Base-by-base conservation (phyloP, 768 basidiomycete genomes). In the Tricholomella constricta region DNA sequence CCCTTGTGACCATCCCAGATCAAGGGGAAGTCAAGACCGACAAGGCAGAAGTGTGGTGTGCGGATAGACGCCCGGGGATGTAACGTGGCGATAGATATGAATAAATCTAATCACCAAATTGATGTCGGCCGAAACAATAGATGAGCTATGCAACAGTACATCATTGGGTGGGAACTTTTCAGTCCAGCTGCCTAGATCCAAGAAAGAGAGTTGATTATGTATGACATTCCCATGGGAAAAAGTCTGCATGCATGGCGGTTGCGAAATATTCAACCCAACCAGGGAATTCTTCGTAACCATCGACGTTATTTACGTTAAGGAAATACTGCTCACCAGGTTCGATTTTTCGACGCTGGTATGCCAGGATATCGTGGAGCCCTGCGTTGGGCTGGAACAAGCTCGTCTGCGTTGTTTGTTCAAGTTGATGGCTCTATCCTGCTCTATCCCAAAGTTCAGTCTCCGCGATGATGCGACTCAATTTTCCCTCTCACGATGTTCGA, bases 1-100 rank as follows among this genome's bases (percentile, higher is more conserved):
- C 41, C 57, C 60, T 61, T 57, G 59, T 60, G 60, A 62, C 56
- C 61, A 61, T 62, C n/a, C 15, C 36, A 38, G 46, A 46, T 55
- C 55, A 57, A 37, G 29, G 51, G 40, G 22, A 41, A 53, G 36
- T 25, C 27, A 41, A 37, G 34, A 15, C 37, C 47, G 46, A 48
- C 23, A 40, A 11, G 10, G 17, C n/a, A 43, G 20, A 44, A 27
- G 17, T 40, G 45, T 45, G 45, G 46, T 37, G 51, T 47, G 36
- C 22, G 35, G 15, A 20, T 19, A 40, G n/a, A 26, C 20, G 41
- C 22, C n/a, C 3, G 27, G 47, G 52, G 53, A 27, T 32, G 31
- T 54, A 52, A 48, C 48, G 49, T 54, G 52, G 46, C 31, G 53
- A 45, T 51, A n/a, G 15, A 50, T 20, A 51, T 32, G 43, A 45